Base-by-base conservation (phyloP, 2,329 filamentous ascomycete species). In the Exserohilum rostratum region DNA sequence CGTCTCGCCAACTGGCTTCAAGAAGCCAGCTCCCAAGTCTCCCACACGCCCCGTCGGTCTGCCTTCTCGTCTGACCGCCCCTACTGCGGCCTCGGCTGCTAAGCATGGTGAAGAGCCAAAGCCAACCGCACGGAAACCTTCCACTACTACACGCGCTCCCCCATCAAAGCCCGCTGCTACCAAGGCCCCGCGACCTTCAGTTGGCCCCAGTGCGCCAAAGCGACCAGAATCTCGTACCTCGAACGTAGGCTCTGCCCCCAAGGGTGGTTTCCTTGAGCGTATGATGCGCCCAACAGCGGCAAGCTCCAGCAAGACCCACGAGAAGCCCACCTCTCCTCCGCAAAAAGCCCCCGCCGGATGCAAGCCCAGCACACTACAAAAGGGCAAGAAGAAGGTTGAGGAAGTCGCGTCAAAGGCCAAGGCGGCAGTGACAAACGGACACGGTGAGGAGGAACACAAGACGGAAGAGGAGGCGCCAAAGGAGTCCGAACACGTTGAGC, bases 231-330 rank as follows among this genome's bases (percentile, higher is more conserved):
- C 55, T 71, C 80, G 72, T 69, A 79, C 64, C 66, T 82, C 46
- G 58, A 80, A 80, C 56, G 78, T 83, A 22, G 80, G 79, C 42
- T 82, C 83, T 42, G 82, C 83, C 15, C 80, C 89, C 1, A 87
- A 90, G 60, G 87, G 90, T 61, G 76, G 85, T 12, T 93, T 93
- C 75, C 77, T 93, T 22, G 89, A 88, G n/a, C 85, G 90, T 47
- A 91, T 93, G 89, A 92, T 88, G 85, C 81, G 89, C 35, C 90
- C 90, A 2, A 93, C 90, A 0, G 84, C 88, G 39, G 80, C 85
- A 40, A 90, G 87, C 5, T 82, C 87, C 7, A 87, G 81, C 59
- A 91, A 90, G 76, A 83, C 83, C 0, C 78, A 84, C 2, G 46
- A 49, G 18, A 49, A 49, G 46, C 69, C 70, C 17, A 71, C 73